Evolutionary conservation across 768 basidiomycete genomes (phyloP), one percentile per base, ranked within the genome.

Genomic region (Lactarius quietus): DNA sequence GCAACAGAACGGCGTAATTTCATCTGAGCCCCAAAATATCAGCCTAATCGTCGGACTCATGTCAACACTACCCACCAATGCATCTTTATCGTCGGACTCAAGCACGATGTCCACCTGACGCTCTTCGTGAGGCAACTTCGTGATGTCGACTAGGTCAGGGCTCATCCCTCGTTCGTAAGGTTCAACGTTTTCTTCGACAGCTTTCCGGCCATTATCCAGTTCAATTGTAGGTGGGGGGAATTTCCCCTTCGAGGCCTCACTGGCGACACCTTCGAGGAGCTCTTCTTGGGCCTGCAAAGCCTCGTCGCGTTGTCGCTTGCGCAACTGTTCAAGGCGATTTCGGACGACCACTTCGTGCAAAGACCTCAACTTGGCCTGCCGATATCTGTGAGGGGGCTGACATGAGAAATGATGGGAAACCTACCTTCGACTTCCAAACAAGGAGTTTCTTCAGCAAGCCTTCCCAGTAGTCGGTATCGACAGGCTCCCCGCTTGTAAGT

Each of bases 401-500:
- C 31, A 45, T 20, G 9, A 56, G n/a, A 18, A 54, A 62, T 54
- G 1, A 61, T 58, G 45, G 8, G 1, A 69, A 54, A 43, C 52
- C 43, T 70, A 93, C 95, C 81, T 98, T 98, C 26, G 97, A 91
- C 78, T 98, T 98, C 89, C 93, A 97, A 3, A 98, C 96, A 28
- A 98, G 80, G 38, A 99, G 76, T 74, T 92, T 97, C 76, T 94
- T 92, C 63, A 98, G 76, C 9, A 99, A 78, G 55, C 86, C 83
- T 76, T 98, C 97, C 97, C 97, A 99, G 73, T 98, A 99, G 75
- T 99, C 97, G 14, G 87, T 91, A 76, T 99, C 97, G 39, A 99
- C 84, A 2, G 95, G 95, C 76, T 98, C 95, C 38, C 95, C 93
- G 68, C 93, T 93, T 0, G 85, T 80, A 3, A 98, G 84, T 76